Evolutionary conservation across 352 stramenopile genomes (phyloP), one percentile per base, ranked within the genome.

Genomic region (Phytopythium aichiense): DNA sequence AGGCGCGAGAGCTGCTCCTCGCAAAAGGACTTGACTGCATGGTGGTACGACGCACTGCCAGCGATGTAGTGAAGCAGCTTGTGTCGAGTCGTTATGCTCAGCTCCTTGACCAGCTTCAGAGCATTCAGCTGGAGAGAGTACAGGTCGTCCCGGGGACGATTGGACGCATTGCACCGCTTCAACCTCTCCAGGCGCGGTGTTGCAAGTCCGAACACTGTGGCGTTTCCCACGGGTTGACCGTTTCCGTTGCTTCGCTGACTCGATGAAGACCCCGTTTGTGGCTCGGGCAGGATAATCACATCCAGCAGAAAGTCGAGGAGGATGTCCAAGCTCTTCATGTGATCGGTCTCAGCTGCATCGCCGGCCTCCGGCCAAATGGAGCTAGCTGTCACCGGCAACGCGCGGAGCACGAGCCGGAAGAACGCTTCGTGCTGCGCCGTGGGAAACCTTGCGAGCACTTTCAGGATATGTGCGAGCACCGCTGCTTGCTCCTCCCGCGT

Each of bases 291-390:
- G 16, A 92, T 63, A 12, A 91, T 60, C 13, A 94, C 59, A 60
- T 94, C 84, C 30, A 94, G 61, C 12, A 91, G 55, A 53, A 92
- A 92, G 53, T 91, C 84, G 45, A 94, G 55, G 45, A 91, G 53
- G 4, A 83, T 67, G 20, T 84, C 68, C 11, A 80, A 48, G 56
- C 77, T 81, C 7, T 49, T 46, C 30, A 73, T 43, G 11, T 18
- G 46, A 30, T 58, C 57, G 7, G 63, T 54, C 4, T 64, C 33
- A 2, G 58, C 33, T 12, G 69, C 61, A 2, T 57, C 63, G n/a
- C 2, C 50, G 4, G 28, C n/a, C 13, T 38, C 54, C 0, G 58
- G 54, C 12, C 64, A 74, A 28, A 81, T 46, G 25, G 56, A 49
- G 22, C 60, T 72, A 4, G 61, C 66, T 40, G 42, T 76, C 38